Percentiles rank a stretch among this genome's conserved stretches.
Conservation (phyloP, 192 early-diverging fungal genomes). For the Chytriomyces sp. region DNA sequence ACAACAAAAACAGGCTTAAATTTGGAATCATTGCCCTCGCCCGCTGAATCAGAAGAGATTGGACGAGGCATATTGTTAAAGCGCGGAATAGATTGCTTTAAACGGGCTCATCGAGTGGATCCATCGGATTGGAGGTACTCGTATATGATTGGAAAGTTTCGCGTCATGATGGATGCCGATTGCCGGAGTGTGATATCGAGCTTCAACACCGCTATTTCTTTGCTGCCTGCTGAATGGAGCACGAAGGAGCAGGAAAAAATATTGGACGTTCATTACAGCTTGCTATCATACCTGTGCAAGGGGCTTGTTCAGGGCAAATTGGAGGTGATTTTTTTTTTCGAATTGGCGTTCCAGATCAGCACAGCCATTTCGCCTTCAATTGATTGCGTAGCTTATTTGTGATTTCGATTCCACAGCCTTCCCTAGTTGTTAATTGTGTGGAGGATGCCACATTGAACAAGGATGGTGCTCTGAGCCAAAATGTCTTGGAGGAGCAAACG, state of each 20-base stretch:
- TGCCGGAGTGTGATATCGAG: not conserved
- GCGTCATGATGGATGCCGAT: slow-evolving; percentile 27
- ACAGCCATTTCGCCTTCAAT: slow-evolving; percentile 25
- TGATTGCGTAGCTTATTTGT: slow-evolving; percentile 20
- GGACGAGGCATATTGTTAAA: not conserved
- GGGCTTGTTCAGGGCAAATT: slow-evolving; percentile 53
- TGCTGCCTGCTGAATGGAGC: slow-evolving; percentile 43
- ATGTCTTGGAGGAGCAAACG: slow-evolving; percentile 12
- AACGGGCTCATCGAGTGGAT: slow-evolving; percentile 21
- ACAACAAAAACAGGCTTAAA: too few species aligned
- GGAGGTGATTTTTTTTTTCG: slow-evolving; percentile 42
- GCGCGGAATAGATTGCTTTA: slow-evolving; percentile 36
- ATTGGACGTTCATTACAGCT: slow-evolving; percentile 64
- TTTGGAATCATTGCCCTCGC: not conserved
- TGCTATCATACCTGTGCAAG: slow-evolving; percentile 65
- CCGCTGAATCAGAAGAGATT: not conserved
- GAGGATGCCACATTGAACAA: slow-evolving; percentile 8
- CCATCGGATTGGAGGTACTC: slow-evolving; percentile 41
- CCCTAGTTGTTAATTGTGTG: not conserved
- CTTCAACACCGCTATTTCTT: slow-evolving; percentile 29
- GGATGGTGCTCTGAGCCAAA: slow-evolving; percentile 13
- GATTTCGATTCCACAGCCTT: not conserved
- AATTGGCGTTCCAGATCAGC: not conserved
- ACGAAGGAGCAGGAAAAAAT: slow-evolving; percentile 64
- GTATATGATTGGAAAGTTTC: slow-evolving; percentile 43